These are phyloP conservation scores for Fraxinus sp. DNA, from an alignment of 305 asterid species.

Conservation along the genomic window DNA sequence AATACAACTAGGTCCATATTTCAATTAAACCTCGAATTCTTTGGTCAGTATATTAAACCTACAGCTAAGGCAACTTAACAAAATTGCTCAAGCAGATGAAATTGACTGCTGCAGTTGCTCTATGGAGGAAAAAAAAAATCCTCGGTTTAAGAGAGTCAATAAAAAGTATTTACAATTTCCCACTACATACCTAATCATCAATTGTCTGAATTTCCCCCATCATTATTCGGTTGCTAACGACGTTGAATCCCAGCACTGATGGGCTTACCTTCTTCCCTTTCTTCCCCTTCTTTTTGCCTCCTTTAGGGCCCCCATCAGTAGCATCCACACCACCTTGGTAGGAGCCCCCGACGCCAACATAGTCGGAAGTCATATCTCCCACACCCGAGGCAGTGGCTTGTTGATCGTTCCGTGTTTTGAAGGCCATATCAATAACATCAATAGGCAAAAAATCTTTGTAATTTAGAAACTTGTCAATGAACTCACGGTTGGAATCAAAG, in stretches of 20 bases:
- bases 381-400: conserved; percentile 35
- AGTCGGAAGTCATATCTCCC: conserved; percentile 41
- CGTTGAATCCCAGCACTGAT: conserved; percentile 71
- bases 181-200: conserved; percentile 44
- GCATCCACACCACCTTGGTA: conserved; percentile 29
- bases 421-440: conserved; percentile 70
- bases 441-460: conserved; percentile 70
- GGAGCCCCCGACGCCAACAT: conserved; percentile 31
- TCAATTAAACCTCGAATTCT: not conserved
- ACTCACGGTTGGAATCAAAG: conserved; percentile 69
- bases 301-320: conserved; percentile 44
- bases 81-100: not conserved
- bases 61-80: not conserved
- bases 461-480: conserved; percentile 71
- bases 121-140: not conserved
- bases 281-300: conserved; percentile 63
- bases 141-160: not conserved
- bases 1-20: not conserved
- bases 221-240: conserved; percentile 86
- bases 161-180: conserved; percentile 3
- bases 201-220: conserved; percentile 84
- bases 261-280: conserved; percentile 76
- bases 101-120: conserved; percentile 1
- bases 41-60: not conserved
- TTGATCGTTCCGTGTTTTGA: conserved; percentile 47